Base-by-base conservation (phyloP, 345 rosid genomes). In the Clausena lansium region DNA sequence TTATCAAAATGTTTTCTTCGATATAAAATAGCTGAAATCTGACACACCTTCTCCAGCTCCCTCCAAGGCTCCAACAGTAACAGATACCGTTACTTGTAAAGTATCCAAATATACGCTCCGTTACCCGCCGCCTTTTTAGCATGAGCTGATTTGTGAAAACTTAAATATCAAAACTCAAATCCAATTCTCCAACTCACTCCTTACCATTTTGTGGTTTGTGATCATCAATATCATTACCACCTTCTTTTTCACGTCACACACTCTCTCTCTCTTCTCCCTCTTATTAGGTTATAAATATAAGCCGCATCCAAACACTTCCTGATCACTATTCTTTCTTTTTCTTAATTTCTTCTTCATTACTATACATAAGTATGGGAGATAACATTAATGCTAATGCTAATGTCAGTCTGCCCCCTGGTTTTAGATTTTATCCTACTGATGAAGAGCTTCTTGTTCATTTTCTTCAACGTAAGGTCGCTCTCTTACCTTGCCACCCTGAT, bases 371-470 rank as follows among this genome's bases (percentile, higher is more conserved):
- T 14, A 90, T 91, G 94, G 90, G 77, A 62, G 89, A 88, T 33
- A 64, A 60, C 73, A 15, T 15, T 52, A 52, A 52, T 19, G 15
- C 50, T 45, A 82, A 39, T 35, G 54, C 78, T 76, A 79, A 39
- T 28, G 65, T 83, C 67, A 89, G 90, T 82, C 90, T 96, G 10
- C 98, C 99, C 0, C 99, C 98, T 2, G 98, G 99, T 1, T 96
- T 96, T 79, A 88, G 97, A 76, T 96, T 93, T 65, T 84, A 74
- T 69, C 99, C 98, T 0, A 92, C 96, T 0, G 99, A 96, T 7
- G 98, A 96, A 82, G 97, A 96, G 81, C 98, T 96, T 6, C 89
- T 95, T 0, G 95, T 93, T 77, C 99, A 93, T 84, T 96, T 96
- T 84, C 99, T 96, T 69, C 98, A 93, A 54, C 95, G 99, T 0